These are phyloP conservation scores for Camellia granthamiana DNA, from an alignment of 148 eudicot species.

Conservation along the genomic window DNA sequence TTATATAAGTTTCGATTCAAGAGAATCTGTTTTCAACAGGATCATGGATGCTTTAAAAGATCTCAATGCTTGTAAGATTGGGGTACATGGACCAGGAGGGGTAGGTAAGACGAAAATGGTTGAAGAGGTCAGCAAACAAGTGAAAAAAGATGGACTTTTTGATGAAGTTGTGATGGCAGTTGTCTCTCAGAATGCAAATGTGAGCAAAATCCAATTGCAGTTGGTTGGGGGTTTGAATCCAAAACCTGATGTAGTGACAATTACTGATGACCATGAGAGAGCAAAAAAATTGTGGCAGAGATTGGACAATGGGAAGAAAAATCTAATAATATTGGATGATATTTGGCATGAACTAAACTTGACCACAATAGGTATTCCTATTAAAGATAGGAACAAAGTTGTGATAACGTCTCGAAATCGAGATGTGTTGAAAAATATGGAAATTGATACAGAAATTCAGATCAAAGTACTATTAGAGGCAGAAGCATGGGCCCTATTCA, in stretches of 20 bases:
- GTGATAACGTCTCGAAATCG: slow-evolving; percentile 15
- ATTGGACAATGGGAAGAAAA: background rate
- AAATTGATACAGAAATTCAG: background rate
- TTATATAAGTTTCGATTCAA: background rate
- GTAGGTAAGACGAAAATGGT: slow-evolving; percentile 12
- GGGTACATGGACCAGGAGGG: slow-evolving; percentile 13
- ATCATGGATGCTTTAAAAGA: background rate
- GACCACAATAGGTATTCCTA: slow-evolving; percentile 13
- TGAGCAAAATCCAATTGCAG: background rate
- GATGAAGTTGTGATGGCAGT: background rate
- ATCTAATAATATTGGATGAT: slow-evolving; percentile 24
- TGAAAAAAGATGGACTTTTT: background rate
- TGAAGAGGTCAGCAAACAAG: background rate
- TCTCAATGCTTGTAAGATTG: background rate
- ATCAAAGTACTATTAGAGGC: background rate
- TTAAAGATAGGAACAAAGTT: background rate
- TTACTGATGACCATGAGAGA: background rate
- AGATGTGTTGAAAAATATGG: background rate
- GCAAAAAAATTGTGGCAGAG: background rate
- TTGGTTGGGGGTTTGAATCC: background rate
- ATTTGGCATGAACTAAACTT: slow-evolving; percentile 12
- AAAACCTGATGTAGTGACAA: background rate
- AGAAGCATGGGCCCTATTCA: slow-evolving; percentile 12
- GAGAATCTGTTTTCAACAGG: background rate
- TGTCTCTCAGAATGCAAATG: background rate